Evolutionary conservation across 2,329 filamentous ascomycete species (phyloP), one percentile per base, ranked within the genome.

Genomic region (Colletotrichum tamarilloi): DNA sequence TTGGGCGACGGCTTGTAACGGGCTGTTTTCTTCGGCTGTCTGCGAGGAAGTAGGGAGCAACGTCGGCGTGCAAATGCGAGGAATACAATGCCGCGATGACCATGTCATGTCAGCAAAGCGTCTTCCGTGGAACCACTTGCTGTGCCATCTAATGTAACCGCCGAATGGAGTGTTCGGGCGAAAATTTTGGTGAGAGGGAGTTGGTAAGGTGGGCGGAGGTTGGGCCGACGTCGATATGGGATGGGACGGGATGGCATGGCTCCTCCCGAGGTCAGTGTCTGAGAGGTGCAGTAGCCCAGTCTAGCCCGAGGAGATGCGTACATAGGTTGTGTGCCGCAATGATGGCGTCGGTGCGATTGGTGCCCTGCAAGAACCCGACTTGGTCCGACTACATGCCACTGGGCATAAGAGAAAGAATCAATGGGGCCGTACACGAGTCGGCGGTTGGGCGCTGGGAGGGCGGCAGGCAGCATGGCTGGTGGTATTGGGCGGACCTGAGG

Each of bases 191-290:
- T 35, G 14, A 62, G 53, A 49, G 46, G 24, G 19, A 55, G 60
- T 11, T 52, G 67, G 57, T 28, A 52, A 62, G 59, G 68, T 35
- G 56, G 56, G 56, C 62, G 57, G 57, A 71, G 63, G 55, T 62
- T 73, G 67, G 71, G 67, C 71, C 49, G 32, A 22, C 60, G 26
- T 49, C 62, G 19, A 46, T 32, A 30, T 65, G 62, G 16, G 62
- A 26, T 59, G 69, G 66, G 46, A 64, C 62, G 70, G 67, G 71
- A 71, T 68, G 53, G 32, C 55, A 73, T 71, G 71, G 71, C 71
- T 73, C 67, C 67, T 73, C 71, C 71, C 71, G 71, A 66, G 46
- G 49, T 66, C 62, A 30, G 71, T 64, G 70, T 69, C 56, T 60
- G 60, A 32, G 60, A 66, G 60, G 12, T 73, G 70, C 70, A 73